Evolutionary conservation across 441 rosid species (phyloP).

Genomic region (Hura crepitans): DNA sequence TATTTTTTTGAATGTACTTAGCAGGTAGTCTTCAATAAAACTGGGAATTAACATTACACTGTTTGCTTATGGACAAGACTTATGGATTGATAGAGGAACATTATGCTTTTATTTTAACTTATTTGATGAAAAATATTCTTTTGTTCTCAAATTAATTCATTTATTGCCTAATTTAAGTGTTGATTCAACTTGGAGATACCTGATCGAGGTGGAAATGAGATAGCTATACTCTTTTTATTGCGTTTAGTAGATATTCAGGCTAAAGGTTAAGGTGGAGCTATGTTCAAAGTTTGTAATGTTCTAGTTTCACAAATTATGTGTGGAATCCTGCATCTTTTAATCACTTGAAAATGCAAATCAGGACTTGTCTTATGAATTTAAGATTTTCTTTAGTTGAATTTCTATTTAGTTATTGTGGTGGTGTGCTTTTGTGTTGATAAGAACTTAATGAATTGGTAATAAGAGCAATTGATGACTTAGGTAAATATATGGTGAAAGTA

Average conservation of each 20-base stretch:
- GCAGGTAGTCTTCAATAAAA: conserved; percentile 65
- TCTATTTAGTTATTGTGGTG: conserved; percentile 33
- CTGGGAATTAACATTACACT: conserved; percentile 73
- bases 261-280: conserved; percentile 81
- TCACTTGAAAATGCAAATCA: background rate
- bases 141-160: background rate
- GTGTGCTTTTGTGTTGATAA: too few species aligned
- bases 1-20: background rate
- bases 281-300: conserved; percentile 63
- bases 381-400: background rate
- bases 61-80: conserved; percentile 62
- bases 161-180: conserved; percentile 39
- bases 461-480: conserved; percentile 42
- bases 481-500: conserved; percentile 38
- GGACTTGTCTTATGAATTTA: background rate
- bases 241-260: conserved; percentile 73
- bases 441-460: conserved; percentile 32
- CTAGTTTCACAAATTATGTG: background rate
- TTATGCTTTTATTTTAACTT: conserved; percentile 31
- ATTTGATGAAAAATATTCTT: background rate
- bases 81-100: conserved; percentile 74
- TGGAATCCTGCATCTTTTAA: background rate
- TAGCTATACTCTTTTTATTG: conserved; percentile 73
- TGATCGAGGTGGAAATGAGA: conserved; percentile 84
- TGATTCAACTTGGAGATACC: conserved; percentile 89